Base-by-base conservation (phyloP, 257 asterid genomes). In the Eustoma russellianum region DNA sequence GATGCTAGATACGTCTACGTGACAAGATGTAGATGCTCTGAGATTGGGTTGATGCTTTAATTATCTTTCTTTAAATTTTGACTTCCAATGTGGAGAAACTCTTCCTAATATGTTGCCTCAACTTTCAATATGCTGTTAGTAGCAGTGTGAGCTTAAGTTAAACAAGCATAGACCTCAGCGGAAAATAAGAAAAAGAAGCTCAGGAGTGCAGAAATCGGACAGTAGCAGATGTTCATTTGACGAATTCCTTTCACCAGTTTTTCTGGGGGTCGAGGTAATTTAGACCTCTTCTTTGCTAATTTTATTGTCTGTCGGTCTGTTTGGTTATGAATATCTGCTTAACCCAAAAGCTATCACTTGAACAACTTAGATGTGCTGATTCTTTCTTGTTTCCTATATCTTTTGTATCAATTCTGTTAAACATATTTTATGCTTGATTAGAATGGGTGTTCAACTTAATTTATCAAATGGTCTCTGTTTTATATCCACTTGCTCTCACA, bases 241-340 rank as follows among this genome's bases (percentile, higher is more conserved):
- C 46, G 67, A 69, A 61, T 66, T 57, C 57, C 64, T 24, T 55
- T 53, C 51, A 17, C 53, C 65, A 28, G 62, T 66, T 60, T 33
- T 74, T 17, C 53, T 6, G 17, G 45, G 46, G 44, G 13, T 41
- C 45, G 74, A 69, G 85, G 93, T 82, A 76, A 30, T 17, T 5
- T 17, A 15, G 17, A 41, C 33, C 46, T 60, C 8, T 19, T 60
- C 40, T 18, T 15, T 19, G 41, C 47, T 55, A 28, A 7, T 41
- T 13, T 56, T 14, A 17, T 3, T 44, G 28, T 38, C 16, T 2
- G 17, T 53, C 3, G 11, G 11, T 47, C 48, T 18, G 1, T 28
- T 12, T 13, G 9, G 2, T 17, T 9, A n/a, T 24, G 33, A 24
- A 48, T 0, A 24, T 24, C 30, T 24, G 30, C 30, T 24, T 2